Evolutionary conservation across 495 filamentous ascomycete genomes (phyloP).

Genomic region (Jackrogersella multiformis): DNA sequence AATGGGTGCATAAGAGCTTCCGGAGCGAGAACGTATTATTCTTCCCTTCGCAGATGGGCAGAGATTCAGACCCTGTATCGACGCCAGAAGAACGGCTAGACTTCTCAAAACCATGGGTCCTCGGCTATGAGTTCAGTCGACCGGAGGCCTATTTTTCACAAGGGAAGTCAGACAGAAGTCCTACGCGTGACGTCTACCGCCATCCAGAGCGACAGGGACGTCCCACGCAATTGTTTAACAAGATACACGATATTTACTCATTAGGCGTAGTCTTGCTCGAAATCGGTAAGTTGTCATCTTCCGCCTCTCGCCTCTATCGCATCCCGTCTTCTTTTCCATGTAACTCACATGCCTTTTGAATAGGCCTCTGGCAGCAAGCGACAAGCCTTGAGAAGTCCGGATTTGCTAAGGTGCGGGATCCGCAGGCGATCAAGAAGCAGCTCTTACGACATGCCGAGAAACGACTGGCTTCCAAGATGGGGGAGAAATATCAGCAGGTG

Average conservation of each 20-base stretch:
- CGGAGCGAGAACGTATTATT: constrained; percentile 48
- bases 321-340: neutral
- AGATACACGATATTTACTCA: constrained; percentile 50
- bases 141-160: constrained; percentile 40
- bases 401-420: constrained; percentile 40
- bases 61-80: neutral
- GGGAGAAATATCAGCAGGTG: constrained; percentile 44
- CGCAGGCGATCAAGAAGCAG: constrained; percentile 41
- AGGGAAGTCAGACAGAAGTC: constrained; percentile 33
- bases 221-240: constrained; percentile 40
- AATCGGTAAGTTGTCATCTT: constrained; percentile 37
- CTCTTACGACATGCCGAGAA: constrained; percentile 44
- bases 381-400: constrained; percentile 44
- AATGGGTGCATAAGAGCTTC: constrained; percentile 51
- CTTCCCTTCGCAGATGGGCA: constrained; percentile 35
- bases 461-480: constrained; percentile 40
- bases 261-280: constrained; percentile 46
- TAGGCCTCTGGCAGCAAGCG: constrained; percentile 36
- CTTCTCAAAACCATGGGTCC: constrained; percentile 42
- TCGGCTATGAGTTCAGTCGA: constrained; percentile 48
- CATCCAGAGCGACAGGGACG: constrained; percentile 46
- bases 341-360: neutral
- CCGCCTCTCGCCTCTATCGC: neutral
- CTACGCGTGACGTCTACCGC: constrained; percentile 43
- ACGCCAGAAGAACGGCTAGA: neutral